Conservation (phyloP, 352 stramenopile genomes). For the Nothophytophthora sp. region DNA sequence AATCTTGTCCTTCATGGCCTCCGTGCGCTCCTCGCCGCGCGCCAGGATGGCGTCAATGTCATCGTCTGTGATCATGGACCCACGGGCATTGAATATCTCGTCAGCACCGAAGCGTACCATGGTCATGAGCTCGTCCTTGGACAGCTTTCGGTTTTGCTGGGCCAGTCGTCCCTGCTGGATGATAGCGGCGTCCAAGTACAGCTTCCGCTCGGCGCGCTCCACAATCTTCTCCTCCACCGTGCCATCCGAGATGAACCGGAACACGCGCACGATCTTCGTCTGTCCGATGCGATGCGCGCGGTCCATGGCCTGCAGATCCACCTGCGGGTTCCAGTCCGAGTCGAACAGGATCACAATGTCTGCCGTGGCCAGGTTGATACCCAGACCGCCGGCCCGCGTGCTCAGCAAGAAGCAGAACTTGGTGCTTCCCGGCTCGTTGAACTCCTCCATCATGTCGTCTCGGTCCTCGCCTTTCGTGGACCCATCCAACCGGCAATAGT, state of each 20-base stretch:
- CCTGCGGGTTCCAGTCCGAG: slow-evolving; percentile 98
- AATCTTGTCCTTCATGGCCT: slow-evolving; percentile 89
- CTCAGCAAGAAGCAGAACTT: slow-evolving; percentile 99
- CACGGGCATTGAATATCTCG: slow-evolving; percentile 88
- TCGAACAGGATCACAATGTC: slow-evolving; percentile 99
- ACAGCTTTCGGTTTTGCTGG: slow-evolving; percentile 90
- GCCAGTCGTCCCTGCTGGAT: slow-evolving; percentile 98
- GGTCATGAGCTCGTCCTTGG: slow-evolving; percentile 98
- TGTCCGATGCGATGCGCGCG: slow-evolving; percentile 98
- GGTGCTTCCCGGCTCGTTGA: slow-evolving; percentile 95
- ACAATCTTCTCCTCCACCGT: slow-evolving; percentile 99
- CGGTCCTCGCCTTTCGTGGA: slow-evolving; percentile 87
- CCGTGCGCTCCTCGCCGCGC: slow-evolving; percentile 90
- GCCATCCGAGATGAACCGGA: slow-evolving; percentile 97
- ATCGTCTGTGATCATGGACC: slow-evolving; percentile 91
- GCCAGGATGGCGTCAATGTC: slow-evolving; percentile 93
- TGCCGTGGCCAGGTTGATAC: slow-evolving; percentile 98
- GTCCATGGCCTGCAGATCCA: slow-evolving; percentile 99
- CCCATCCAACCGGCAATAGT: slow-evolving; percentile 86
- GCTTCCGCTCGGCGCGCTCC: slow-evolving; percentile 97
- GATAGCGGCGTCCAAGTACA: slow-evolving; percentile 98
- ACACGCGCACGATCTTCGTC: slow-evolving; percentile 98
- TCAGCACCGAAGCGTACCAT: slow-evolving; percentile 93
- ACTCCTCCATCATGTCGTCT: slow-evolving; percentile 96
- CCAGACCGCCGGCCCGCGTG: slow-evolving; percentile 95